phyloP scores from a whole-genome alignment of 345 rosid genomes.

The Eucalyptus polyanthemos region DNA sequence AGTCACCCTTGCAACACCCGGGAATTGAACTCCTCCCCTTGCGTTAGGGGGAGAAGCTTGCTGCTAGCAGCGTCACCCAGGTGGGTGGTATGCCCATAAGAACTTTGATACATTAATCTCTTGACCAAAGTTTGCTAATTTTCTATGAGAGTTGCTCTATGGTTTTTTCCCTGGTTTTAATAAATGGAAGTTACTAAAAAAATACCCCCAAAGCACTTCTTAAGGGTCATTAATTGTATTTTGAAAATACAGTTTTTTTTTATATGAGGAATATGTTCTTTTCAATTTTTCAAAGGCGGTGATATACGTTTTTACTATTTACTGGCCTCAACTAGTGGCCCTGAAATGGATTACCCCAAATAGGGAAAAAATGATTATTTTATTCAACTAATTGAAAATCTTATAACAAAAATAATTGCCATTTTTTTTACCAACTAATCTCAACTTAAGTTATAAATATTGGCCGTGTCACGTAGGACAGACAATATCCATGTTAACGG shows the following conservation, averaged over 20 bases:
- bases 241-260: not conserved
- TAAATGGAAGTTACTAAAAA: not conserved
- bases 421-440: not conserved
- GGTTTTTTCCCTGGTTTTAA: not conserved
- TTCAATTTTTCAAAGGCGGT: not conserved
- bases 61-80: no score
- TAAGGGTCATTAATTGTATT: not conserved
- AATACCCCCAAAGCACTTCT: not conserved
- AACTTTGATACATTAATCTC: not conserved
- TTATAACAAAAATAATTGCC: not conserved
- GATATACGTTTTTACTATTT: not conserved
- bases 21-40: no score
- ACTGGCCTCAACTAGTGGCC: not conserved
- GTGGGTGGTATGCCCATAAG: not conserved
- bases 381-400: not conserved
- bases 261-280: not conserved
- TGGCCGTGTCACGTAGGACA: not conserved
- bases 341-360: not conserved
- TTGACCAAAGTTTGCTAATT: not conserved
- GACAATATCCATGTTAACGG: accelerated
- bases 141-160: not conserved
- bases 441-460: not conserved
- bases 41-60: no score
- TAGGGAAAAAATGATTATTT: not conserved
- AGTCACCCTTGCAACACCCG: no score